Conservation (phyloP, 495 filamentous ascomycete genomes). For the Xylaria telfairii region DNA sequence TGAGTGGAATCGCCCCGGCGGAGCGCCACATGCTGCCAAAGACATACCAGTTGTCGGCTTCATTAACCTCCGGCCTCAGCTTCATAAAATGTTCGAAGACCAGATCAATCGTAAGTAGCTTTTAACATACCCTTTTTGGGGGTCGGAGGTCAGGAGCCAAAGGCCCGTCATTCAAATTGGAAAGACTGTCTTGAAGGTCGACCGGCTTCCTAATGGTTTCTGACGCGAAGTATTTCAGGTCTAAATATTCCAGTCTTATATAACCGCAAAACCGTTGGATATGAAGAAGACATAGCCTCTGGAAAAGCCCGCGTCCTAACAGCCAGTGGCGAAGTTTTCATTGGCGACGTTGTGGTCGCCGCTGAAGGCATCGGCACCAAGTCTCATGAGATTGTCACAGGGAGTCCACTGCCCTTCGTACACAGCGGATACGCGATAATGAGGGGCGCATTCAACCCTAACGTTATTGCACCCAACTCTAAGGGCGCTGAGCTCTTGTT, state of each 20-base stretch:
- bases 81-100: background rate
- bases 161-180: background rate
- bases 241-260: slow-evolving; percentile 52
- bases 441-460: slow-evolving; percentile 12
- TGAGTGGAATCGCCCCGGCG: slow-evolving; percentile 27
- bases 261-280: slow-evolving; percentile 43
- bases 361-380: slow-evolving; percentile 64
- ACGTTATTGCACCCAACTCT: background rate
- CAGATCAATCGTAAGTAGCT: slow-evolving; percentile 15
- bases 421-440: slow-evolving; percentile 28
- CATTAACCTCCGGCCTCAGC: background rate
- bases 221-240: slow-evolving; percentile 35
- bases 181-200: background rate
- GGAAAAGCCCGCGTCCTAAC: slow-evolving; percentile 54
- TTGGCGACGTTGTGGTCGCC: slow-evolving; percentile 59
- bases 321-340: slow-evolving; percentile 49
- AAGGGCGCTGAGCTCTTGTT: slow-evolving; percentile 9
- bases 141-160: background rate
- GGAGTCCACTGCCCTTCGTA: slow-evolving; percentile 58
- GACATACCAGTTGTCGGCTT: slow-evolving; percentile 15
- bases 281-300: slow-evolving; percentile 48
- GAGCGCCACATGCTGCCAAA: slow-evolving; percentile 14
- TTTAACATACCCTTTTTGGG: background rate
- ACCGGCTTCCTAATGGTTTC: background rate
- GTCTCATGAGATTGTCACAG: slow-evolving; percentile 53